Percentiles rank a stretch among this genome's conserved stretches.
These are phyloP conservation scores for Nicotiana rustica DNA, from an alignment of 305 asterid genomes.

Conservation along the genomic window DNA sequence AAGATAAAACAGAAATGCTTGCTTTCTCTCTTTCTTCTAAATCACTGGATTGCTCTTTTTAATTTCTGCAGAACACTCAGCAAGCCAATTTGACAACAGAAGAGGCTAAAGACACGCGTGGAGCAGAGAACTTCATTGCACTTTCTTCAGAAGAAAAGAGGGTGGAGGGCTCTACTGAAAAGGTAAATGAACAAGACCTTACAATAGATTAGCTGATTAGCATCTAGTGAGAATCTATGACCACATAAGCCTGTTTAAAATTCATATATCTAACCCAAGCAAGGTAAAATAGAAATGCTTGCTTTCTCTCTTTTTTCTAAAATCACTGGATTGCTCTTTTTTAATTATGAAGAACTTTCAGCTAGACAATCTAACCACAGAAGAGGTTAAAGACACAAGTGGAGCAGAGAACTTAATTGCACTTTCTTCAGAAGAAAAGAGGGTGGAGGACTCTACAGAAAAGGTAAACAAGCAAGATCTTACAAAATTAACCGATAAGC, in stretches of 20 bases:
- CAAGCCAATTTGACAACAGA: conserved; percentile 6
- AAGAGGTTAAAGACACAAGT: not conserved
- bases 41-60: not conserved
- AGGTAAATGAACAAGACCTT: conserved; percentile 26
- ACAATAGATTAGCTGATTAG: not conserved
- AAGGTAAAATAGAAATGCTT: not conserved
- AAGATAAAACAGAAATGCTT: conserved; percentile 10
- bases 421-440: conserved; percentile 24
- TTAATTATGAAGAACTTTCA: conserved; percentile 2
- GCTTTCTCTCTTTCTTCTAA: conserved; percentile 31
- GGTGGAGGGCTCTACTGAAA: not conserved
- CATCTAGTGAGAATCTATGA: not conserved
- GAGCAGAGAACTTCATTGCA: not conserved
- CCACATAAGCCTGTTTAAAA: no score
- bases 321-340: conserved; percentile 3
- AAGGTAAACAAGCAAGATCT: conserved; percentile 21
- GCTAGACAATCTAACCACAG: conserved; percentile 11
- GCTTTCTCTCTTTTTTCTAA: conserved; percentile 24
- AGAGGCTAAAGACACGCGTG: not conserved
- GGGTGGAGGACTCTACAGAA: conserved; percentile 2
- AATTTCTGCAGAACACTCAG: conserved; percentile 3
- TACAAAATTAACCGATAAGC: conserved; percentile 16
- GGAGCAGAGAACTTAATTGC: not conserved
- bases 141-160: conserved; percentile 29
- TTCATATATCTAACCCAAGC: no score